Evolutionary conservation across 129 eudicot genomes (phyloP).

Genomic region (Pittosporum tobira): DNA sequence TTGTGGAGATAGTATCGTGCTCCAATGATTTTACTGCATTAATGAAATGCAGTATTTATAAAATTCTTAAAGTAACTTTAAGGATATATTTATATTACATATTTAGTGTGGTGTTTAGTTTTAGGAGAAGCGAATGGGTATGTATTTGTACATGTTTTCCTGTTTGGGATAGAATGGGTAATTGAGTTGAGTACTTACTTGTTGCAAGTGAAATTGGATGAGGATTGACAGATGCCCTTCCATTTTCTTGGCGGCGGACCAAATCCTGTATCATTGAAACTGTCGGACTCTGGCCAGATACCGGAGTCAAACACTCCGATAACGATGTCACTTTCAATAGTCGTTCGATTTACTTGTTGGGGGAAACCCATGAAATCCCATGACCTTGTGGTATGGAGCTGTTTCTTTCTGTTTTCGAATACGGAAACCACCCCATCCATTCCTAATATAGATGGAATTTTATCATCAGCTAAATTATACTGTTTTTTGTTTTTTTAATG

Average conservation of each 20-base stretch:
- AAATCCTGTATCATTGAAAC: slow-evolving; percentile 19
- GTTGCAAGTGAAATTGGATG: slow-evolving; percentile 38
- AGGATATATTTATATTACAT: slow-evolving; percentile 11
- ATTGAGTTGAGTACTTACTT: slow-evolving; percentile 15
- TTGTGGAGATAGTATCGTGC: slow-evolving; percentile 21
- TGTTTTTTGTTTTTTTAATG: too few relatives aligned
- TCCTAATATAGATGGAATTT: slow-evolving; percentile 2
- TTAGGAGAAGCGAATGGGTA: slow-evolving; percentile 5
- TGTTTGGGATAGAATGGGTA: slow-evolving; percentile 28
- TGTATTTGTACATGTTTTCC: slow-evolving; percentile 26
- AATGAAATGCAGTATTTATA: too few relatives aligned
- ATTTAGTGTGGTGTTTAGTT: too few relatives aligned
- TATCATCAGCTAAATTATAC: too few relatives aligned
- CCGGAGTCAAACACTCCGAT: slow-evolving; percentile 31
- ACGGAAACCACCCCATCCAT: slow-evolving; percentile 42
- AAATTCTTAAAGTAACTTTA: too few relatives aligned
- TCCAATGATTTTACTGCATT: slow-evolving; percentile 37
- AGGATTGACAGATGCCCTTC: slow-evolving; percentile 32
- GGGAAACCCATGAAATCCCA: slow-evolving; percentile 44
- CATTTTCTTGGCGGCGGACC: slow-evolving; percentile 31
- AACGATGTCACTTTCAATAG: slow-evolving; percentile 23
- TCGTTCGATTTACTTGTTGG: slow-evolving; percentile 10
- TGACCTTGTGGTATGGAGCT: slow-evolving; percentile 39
- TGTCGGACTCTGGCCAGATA: slow-evolving; percentile 25
- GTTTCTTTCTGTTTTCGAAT: slow-evolving; percentile 21